Evolutionary conservation across 73 alveolate genomes (phyloP), one percentile per base, ranked within the genome.

Genomic region (Halteria grandinella): DNA sequence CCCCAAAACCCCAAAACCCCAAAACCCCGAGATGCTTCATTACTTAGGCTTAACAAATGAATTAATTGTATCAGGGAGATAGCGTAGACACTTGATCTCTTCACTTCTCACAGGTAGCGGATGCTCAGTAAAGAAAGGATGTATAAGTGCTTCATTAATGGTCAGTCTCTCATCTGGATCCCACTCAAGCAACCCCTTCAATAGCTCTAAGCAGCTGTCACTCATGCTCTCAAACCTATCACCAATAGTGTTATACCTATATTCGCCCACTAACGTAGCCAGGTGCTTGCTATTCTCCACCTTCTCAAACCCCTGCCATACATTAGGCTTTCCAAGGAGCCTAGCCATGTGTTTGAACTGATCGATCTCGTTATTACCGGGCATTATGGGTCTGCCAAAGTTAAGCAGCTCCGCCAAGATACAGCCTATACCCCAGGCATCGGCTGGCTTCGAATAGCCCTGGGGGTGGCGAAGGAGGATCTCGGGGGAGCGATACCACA

Each of bases 401-500:
- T n/a, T 59, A 21, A 95, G 75, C 54, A 94, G 78, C 75, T 96
- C 99, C 14, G 97, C 98, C 62, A 96, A 79, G 14, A 96, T 88
- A 50, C 98, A 93, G 18, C 99, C 99, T 18, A 93, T 94, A 1
- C 95, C 60, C 99, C 99, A 96, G 75, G 93, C 88, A 89, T 96
- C 99, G 28, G 93, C 86, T 15, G 94, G 96, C 21, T 74, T 23
- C 18, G 62, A 79, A 23, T 89, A 85, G 20, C 97, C 99, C n/a
- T n/a, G n/a, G n/a, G n/a, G n/a, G n/a, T n/a, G n/a, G n/a, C n/a
- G n/a, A 37, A 96, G 86, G 50, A 96, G 83, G 6, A 96, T 50
- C 74, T 96, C 99, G 29, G 99, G 99, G 7, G 99, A 92, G 48
- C 98, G 80, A 62, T 96, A 96, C 92, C 98, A 96, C 34, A 88